phyloP scores from a whole-genome alignment of 2,329 filamentous ascomycete genomes.

The Venturia nashicola region DNA sequence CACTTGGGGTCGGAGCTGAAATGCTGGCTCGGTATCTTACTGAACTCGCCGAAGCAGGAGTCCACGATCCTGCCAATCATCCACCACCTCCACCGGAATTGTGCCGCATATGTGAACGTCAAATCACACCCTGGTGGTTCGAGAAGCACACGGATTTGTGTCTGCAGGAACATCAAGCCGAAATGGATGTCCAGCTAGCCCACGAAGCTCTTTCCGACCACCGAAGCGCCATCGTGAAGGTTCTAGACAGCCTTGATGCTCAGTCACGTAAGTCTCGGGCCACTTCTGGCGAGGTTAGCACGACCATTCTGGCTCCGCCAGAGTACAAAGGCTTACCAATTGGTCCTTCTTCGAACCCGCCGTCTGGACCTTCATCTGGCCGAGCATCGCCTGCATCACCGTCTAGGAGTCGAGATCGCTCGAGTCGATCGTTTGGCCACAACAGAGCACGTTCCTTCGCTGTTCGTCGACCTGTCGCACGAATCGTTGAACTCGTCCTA shows the following conservation, averaged over 20 bases:
- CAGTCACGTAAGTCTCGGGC: conserved; percentile 51
- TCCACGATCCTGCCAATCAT: conserved; percentile 61
- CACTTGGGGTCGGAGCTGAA: conserved; percentile 86
- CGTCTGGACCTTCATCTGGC: conserved; percentile 57
- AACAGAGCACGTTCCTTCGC: conserved; percentile 78
- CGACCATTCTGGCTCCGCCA: conserved; percentile 29
- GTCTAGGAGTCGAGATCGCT: conserved; percentile 56
- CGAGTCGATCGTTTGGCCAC: conserved; percentile 59
- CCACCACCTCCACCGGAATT: conserved; percentile 75
- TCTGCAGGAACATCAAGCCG: conserved; percentile 86
- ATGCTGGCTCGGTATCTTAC: conserved; percentile 91
- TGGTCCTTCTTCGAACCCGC: conserved; percentile 60
- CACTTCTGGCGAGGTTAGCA: conserved; percentile 15
- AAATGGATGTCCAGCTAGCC: conserved; percentile 95
- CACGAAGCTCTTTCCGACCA: conserved; percentile 90
- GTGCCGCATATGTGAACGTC: conserved; percentile 92
- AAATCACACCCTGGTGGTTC: conserved; percentile 98
- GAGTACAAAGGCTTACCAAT: conserved; percentile 87
- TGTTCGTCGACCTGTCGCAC: conserved; percentile 73
- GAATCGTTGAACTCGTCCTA: conserved; percentile 88
- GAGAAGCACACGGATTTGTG: conserved; percentile 97
- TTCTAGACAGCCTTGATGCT: conserved; percentile 82
- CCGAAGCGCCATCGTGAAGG: conserved; percentile 85
- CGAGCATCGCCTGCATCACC: conserved; percentile 57
- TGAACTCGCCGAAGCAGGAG: conserved; percentile 69